These are phyloP conservation scores for Diplodia mutila DNA, from an alignment of 2,329 filamentous ascomycete species.

Conservation along the genomic window DNA sequence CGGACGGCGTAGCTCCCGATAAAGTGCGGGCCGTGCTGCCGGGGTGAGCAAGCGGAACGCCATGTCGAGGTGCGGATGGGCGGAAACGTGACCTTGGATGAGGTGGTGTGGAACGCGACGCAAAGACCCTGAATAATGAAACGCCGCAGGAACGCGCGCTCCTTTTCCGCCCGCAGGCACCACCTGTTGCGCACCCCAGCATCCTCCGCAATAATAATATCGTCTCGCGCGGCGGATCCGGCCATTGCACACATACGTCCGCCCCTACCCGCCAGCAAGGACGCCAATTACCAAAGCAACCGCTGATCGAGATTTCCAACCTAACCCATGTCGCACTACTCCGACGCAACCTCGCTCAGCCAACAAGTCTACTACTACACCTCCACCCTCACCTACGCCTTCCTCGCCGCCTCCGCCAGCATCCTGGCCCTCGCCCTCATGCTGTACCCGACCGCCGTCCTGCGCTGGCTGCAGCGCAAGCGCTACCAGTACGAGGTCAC, in stretches of 20 bases:
- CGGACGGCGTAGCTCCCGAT: not conserved
- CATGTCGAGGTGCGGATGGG: conserved; percentile 6
- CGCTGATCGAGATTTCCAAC: conserved; percentile 19
- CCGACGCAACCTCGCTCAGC: conserved; percentile 19
- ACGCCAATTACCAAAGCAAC: conserved; percentile 4
- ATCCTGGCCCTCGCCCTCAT: conserved; percentile 48
- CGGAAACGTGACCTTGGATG: not conserved
- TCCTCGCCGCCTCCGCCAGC: conserved; percentile 37
- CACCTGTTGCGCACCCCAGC: conserved; percentile 18
- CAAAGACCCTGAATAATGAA: conserved; percentile 16
- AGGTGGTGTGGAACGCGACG: not conserved
- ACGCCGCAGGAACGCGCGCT: conserved; percentile 5
- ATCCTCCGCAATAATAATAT: conserved; percentile 18
- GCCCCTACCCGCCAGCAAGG: not conserved
- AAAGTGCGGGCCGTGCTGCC: not conserved
- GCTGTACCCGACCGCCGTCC: conserved; percentile 59
- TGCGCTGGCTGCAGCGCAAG: conserved; percentile 90
- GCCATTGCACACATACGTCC: not conserved
- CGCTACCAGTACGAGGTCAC: conserved; percentile 98
- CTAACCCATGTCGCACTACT: conserved; percentile 19
- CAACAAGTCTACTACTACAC: conserved; percentile 31
- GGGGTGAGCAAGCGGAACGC: not conserved
- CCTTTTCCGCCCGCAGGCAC: conserved; percentile 20
- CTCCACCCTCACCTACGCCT: conserved; percentile 41
- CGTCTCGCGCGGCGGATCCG: conserved; percentile 1